Percentiles rank a stretch among this genome's conserved stretches.
phyloP scores from a whole-genome alignment of 2,329 filamentous ascomycete genomes.

The Fonsecaea nubica region DNA sequence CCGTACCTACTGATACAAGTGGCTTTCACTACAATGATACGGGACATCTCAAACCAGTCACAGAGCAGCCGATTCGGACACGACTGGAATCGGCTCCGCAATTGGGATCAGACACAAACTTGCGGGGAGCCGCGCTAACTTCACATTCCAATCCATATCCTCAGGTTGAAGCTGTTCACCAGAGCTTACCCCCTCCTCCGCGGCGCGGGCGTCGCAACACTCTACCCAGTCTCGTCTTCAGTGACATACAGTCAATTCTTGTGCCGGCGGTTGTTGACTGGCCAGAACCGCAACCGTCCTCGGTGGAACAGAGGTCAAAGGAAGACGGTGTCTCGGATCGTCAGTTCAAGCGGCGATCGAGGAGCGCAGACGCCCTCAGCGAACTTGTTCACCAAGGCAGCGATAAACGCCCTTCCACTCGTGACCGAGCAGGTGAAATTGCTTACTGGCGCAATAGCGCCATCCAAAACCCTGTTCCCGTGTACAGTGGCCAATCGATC shows the following conservation, averaged over 20 bases:
- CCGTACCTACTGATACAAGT: conserved; percentile 22
- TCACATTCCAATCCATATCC: conserved; percentile 33
- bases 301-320: conserved; percentile 17
- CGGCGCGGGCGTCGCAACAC: conserved; percentile 49
- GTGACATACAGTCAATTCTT: conserved; percentile 46
- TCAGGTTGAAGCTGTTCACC: conserved; percentile 18
- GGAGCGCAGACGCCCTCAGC: conserved; percentile 52
- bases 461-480: conserved; percentile 41
- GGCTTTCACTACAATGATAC: conserved; percentile 26
- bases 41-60: conserved; percentile 26
- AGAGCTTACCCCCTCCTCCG: conserved; percentile 17
- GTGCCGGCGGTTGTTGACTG: conserved; percentile 16
- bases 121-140: conserved; percentile 32
- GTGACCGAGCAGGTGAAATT: conserved; percentile 50
- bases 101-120: conserved; percentile 4
- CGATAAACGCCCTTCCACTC: conserved; percentile 49
- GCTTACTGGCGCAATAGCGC: conserved; percentile 48
- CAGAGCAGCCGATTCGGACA: conserved; percentile 21
- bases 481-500: conserved; percentile 35
- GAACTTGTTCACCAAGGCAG: conserved; percentile 43
- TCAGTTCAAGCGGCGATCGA: conserved; percentile 51
- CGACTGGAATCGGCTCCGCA: conserved; percentile 18
- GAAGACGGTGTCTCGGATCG: conserved; percentile 31
- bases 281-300: conserved; percentile 1
- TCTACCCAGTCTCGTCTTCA: conserved; percentile 53